Conservation (phyloP, 2,329 filamentous ascomycete species). For the Lecanicillium sp. region DNA sequence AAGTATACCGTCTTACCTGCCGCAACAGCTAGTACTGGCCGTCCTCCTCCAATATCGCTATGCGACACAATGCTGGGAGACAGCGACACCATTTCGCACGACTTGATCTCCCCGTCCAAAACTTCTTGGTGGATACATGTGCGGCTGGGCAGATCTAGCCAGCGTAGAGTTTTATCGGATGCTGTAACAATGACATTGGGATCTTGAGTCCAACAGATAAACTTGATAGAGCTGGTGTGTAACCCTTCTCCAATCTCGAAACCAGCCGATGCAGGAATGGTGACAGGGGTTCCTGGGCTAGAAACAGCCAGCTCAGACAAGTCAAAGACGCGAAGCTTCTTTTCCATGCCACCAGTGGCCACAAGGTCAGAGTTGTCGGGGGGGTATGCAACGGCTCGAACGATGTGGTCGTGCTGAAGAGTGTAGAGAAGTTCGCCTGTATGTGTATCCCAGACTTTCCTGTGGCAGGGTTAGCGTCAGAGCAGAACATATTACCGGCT, state of each 20-base stretch:
- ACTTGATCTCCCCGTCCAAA: slow-evolving; percentile 80
- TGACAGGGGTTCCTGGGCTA: slow-evolving; percentile 29
- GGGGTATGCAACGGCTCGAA: slow-evolving; percentile 85
- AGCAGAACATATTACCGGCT: neutral
- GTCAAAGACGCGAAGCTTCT: slow-evolving; percentile 92
- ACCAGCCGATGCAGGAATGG: slow-evolving; percentile 51
- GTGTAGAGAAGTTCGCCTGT: slow-evolving; percentile 83
- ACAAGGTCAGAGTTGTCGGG: slow-evolving; percentile 74
- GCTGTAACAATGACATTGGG: slow-evolving; percentile 86
- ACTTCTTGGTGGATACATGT: slow-evolving; percentile 67
- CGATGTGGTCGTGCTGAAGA: slow-evolving; percentile 88
- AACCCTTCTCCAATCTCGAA: slow-evolving; percentile 84
- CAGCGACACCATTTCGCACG: slow-evolving; percentile 77
- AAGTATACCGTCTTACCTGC: slow-evolving; percentile 94
- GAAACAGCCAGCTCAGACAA: slow-evolving; percentile 51
- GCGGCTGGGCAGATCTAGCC: slow-evolving; percentile 81
- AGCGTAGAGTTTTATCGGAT: slow-evolving; percentile 83
- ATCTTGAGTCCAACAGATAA: slow-evolving; percentile 87
- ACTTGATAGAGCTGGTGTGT: slow-evolving; percentile 86
- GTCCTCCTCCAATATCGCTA: slow-evolving; percentile 57
- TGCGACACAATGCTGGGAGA: slow-evolving; percentile 49
- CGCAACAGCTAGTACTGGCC: slow-evolving; percentile 74
- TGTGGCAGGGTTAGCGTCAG: slow-evolving; percentile 31
- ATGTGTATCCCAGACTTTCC: slow-evolving; percentile 95
- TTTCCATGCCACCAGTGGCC: slow-evolving; percentile 91